phyloP scores from a whole-genome alignment of 345 rosid species.

The Linum trigynum region DNA sequence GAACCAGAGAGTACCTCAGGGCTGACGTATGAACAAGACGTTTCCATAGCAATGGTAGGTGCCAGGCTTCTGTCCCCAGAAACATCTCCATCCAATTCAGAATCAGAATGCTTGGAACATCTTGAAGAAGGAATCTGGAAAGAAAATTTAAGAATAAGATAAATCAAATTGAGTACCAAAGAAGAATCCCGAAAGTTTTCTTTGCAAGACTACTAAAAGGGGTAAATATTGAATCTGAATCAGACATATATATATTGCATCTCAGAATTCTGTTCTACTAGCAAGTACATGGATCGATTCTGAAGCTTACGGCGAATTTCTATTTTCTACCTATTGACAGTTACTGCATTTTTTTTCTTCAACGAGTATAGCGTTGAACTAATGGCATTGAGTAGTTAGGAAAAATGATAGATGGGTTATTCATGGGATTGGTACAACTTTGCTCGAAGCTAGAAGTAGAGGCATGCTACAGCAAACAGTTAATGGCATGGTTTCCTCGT shows the following conservation, averaged over 20 bases:
- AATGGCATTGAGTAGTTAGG: neutral
- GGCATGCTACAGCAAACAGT: neutral
- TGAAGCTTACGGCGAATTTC: neutral
- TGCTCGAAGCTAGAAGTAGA: neutral
- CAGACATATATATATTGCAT: neutral
- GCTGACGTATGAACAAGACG: conserved; percentile 27
- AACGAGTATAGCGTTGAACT: neutral
- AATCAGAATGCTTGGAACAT: conserved; percentile 34
- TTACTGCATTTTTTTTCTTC: neutral
- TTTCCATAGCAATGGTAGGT: conserved; percentile 28
- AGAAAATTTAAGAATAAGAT: neutral
- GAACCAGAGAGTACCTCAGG: conserved; percentile 33
- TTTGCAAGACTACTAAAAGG: neutral
- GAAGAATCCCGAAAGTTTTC: neutral
- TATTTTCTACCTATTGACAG: neutral
- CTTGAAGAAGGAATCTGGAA: conserved; percentile 36
- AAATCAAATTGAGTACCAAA: neutral
- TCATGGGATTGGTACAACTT: neutral
- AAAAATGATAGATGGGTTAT: neutral
- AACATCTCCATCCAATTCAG: conserved; percentile 27
- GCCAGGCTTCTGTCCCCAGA: conserved; percentile 26
- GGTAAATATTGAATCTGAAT: neutral
- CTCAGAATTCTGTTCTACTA: neutral
- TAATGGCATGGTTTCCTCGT: neutral
- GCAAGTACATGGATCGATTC: neutral